Base-by-base conservation (phyloP, 2,329 filamentous ascomycete genomes). In the Xylariaceae sp. region DNA sequence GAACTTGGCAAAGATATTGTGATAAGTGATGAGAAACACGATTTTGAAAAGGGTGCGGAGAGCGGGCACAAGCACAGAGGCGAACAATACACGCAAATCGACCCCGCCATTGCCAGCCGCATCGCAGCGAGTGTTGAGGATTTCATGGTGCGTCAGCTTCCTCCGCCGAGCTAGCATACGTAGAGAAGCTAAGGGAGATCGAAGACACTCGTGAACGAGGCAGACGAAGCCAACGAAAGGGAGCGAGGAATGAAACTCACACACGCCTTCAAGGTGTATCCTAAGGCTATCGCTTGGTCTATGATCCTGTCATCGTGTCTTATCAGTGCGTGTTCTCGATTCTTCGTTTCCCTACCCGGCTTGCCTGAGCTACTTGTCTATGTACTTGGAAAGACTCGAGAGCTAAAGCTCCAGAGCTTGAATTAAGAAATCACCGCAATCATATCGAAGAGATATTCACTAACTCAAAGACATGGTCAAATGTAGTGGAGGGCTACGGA, bases 251-350 rank as follows among this genome's bases (percentile, higher is more conserved):
- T 77, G 67, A 71, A 66, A 14, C 67, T 77, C 37, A 59, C 65
- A 19, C 65, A 75, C 50, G 70, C 78, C 2, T 62, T 80, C 53
- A 75, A 69, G 56, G 69, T 79, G 7, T 80, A 77, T 48, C 74
- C 75, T 20, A 75, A 76, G 59, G 76, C 76, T 43, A 71, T 78
- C 29, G 70, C 62, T 51, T 78, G 76, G 71, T 78, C 75, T 1
- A 67, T 77, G 57, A 60, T 77, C 20, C 70, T 78, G 2, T 77
- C 75, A 1, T 73, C 72, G 18, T 74, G 73, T 44, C 70, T 78
- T 26, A 72, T 77, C 50, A 77, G 32, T 37, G 14, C 3, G 32
- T 37, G 3, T 16, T 37, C 32, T 37, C 3, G 14, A 7, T 37
- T 12, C 32, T 37, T 37, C 32, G 14, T n/a, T n/a, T 37, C 32